These are phyloP conservation scores for Epichloe aotearoae DNA, from an alignment of 2,329 filamentous ascomycete species.

Conservation along the genomic window DNA sequence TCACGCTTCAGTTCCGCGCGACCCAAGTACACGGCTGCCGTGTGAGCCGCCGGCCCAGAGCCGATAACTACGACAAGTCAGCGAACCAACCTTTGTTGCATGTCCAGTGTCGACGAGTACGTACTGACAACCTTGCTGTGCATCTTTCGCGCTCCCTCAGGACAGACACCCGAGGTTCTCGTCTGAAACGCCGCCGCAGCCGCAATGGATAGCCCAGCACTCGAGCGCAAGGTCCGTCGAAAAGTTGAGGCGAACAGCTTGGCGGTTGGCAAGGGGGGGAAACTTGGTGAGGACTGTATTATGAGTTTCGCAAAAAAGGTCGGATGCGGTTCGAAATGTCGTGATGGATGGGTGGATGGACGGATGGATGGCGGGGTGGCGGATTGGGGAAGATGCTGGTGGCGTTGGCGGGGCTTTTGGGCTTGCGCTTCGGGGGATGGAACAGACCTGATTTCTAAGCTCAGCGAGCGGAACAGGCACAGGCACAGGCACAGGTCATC, in stretches of 20 bases:
- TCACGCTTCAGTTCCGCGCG: conserved; percentile 81
- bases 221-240: conserved; percentile 62
- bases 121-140: conserved; percentile 85
- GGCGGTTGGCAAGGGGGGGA: conserved; percentile 29
- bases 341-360: not conserved
- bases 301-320: not conserved
- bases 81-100: not conserved
- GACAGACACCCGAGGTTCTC: conserved; percentile 9
- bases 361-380: no score
- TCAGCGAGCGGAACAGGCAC: not conserved
- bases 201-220: conserved; percentile 61
- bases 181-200: conserved; percentile 49
- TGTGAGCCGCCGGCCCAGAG: conserved; percentile 95
- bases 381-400: no score
- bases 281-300: no score
- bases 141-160: conserved; percentile 47
- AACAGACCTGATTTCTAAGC: conserved; percentile 10
- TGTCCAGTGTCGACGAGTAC: conserved; percentile 22
- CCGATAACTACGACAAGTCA: conserved; percentile 50
- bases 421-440: no score
- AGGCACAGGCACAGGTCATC: not conserved
- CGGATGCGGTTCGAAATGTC: not conserved
- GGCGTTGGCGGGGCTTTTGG: no score
- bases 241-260: conserved; percentile 88
- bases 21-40: conserved; percentile 89